These are phyloP conservation scores for Aspergillus calidoustus DNA, from an alignment of 2,329 filamentous ascomycete genomes.

Conservation along the genomic window DNA sequence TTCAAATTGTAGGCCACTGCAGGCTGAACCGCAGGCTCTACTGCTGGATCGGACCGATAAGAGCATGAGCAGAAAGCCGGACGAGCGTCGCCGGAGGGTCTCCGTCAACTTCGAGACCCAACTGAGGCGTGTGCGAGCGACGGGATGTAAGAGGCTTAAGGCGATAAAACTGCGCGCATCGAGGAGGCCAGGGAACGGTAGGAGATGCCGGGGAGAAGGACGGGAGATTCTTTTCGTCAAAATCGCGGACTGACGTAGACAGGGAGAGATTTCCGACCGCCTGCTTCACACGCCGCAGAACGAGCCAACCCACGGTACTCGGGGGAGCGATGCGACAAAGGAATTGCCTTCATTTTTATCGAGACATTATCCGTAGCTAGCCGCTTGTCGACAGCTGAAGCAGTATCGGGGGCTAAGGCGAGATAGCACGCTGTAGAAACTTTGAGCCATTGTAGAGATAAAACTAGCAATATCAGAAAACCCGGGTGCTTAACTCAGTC, in stretches of 20 bases:
- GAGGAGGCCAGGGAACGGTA: neutral
- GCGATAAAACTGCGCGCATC: neutral
- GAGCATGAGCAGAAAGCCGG: constrained; percentile 36
- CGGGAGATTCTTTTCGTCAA: neutral
- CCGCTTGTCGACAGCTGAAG: constrained; percentile 5
- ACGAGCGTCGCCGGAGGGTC: constrained; percentile 25
- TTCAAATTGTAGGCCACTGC: constrained; percentile 38
- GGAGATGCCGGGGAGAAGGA: neutral
- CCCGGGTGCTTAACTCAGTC: neutral
- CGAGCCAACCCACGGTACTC: neutral
- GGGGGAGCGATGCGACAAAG: neutral
- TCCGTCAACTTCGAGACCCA: constrained; percentile 28
- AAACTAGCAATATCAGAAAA: neutral
- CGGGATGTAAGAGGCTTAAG: neutral
- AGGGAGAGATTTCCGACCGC: constrained; percentile 20
- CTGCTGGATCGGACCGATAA: constrained; percentile 31
- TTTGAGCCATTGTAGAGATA: neutral
- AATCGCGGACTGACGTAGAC: constrained; percentile 12
- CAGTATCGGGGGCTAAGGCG: neutral
- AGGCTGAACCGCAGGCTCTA: constrained; percentile 40
- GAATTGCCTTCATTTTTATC: neutral
- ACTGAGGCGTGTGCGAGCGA: constrained; percentile 7
- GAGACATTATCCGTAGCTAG: constrained; percentile 12
- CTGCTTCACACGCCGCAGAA: constrained; percentile 14
- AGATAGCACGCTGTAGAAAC: neutral